Percentiles rank a stretch among this genome's conserved stretches.
Evolutionary conservation across 192 early-diverging fungal genomes (phyloP).

Genomic region (Coemansia pectinata): DNA sequence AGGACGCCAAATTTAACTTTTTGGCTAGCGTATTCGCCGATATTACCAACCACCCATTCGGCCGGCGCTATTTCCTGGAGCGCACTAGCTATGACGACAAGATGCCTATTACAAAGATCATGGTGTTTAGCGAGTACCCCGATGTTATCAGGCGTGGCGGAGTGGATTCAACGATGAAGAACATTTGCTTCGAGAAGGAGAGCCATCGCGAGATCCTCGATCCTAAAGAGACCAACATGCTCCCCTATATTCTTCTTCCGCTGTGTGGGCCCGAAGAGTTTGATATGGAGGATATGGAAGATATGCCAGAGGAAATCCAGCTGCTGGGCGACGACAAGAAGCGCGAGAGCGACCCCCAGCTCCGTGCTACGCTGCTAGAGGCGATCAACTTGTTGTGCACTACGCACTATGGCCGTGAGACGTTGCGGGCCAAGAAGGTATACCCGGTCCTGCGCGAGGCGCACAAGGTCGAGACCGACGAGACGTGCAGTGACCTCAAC

Average conservation of each 20-base stretch:
- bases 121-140: slow-evolving; percentile 81
- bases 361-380: slow-evolving; percentile 79
- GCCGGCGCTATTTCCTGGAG: slow-evolving; percentile 71
- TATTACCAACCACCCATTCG: slow-evolving; percentile 66
- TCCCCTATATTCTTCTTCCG: slow-evolving; percentile 88
- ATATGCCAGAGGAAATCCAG: slow-evolving; percentile 91
- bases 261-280: slow-evolving; percentile 89
- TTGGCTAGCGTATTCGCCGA: slow-evolving; percentile 94
- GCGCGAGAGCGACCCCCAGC: slow-evolving; percentile 75
- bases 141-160: slow-evolving; percentile 89
- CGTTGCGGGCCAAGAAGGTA: slow-evolving; percentile 75
- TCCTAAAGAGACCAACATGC: slow-evolving; percentile 71
- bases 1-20: slow-evolving; percentile 77
- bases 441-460: slow-evolving; percentile 86
- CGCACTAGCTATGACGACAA: slow-evolving; percentile 64
- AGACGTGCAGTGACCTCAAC: slow-evolving; percentile 67
- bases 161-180: slow-evolving; percentile 85
- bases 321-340: slow-evolving; percentile 79
- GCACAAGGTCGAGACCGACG: slow-evolving; percentile 75
- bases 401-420: slow-evolving; percentile 75
- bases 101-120: slow-evolving; percentile 79
- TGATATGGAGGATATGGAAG: slow-evolving; percentile 89
- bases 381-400: slow-evolving; percentile 75
- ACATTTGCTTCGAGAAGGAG: slow-evolving; percentile 78
- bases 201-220: slow-evolving; percentile 68